phyloP scores from a whole-genome alignment of 306 rosid species.

The Cucurbita argyrosperma region DNA sequence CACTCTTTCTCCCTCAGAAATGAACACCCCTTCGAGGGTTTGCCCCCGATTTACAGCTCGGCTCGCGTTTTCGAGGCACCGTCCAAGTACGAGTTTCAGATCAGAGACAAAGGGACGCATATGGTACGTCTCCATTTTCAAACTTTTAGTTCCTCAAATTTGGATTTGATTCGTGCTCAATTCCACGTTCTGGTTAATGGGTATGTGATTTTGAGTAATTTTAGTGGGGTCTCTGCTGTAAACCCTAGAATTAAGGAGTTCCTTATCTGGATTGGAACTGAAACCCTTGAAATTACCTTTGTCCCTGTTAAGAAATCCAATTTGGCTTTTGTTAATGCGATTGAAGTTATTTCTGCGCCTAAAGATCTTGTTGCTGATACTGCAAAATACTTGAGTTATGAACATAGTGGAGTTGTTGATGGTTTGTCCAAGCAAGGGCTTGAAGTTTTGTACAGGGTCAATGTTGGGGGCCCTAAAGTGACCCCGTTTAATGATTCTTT shows the following conservation, averaged over 20 bases:
- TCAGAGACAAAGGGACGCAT: constrained; percentile 55
- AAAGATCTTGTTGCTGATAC: constrained; percentile 60
- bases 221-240: not conserved
- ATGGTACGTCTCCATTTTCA: constrained; percentile 77
- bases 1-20: constrained; percentile 24
- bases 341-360: constrained; percentile 88
- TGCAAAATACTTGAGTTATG: constrained; percentile 26
- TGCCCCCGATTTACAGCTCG: constrained; percentile 38
- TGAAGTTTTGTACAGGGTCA: constrained; percentile 60
- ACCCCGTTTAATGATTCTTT: constrained; percentile 84
- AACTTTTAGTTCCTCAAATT: constrained; percentile 23
- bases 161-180: constrained; percentile 29
- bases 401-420: constrained; percentile 16
- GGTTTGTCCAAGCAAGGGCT: constrained; percentile 43
- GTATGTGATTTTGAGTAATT: constrained; percentile 35
- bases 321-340: constrained; percentile 72
- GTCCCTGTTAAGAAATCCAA: constrained; percentile 34
- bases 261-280: constrained; percentile 35
- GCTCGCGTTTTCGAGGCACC: constrained; percentile 59
- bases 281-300: constrained; percentile 39
- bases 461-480: constrained; percentile 78
- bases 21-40: constrained; percentile 18
- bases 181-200: constrained; percentile 57
- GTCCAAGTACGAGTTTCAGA: constrained; percentile 39
- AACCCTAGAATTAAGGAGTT: constrained; percentile 44